Base-by-base conservation (phyloP, 371 early-diverging fungal genomes). In the Mucor plumbeus region DNA sequence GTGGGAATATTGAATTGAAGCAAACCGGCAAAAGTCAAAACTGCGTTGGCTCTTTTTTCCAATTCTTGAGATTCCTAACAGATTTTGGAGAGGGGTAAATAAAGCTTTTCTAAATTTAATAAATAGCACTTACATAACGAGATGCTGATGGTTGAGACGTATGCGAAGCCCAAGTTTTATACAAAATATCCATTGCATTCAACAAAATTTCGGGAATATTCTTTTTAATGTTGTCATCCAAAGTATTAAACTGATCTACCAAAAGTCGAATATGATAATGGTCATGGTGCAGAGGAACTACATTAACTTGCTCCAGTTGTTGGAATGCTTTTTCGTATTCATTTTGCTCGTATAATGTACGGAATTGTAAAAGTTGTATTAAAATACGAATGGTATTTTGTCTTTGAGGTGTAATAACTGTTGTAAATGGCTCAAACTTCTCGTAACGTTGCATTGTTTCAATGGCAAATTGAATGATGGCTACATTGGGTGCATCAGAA, bases 1-100 rank as follows among this genome's bases (percentile, higher is more conserved):
- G 85, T 83, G 7, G 95, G 92, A 75, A 95, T 91, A 26, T 91
- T 81, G 78, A 92, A 92, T 75, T 92, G 92, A 62, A 95, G 85
- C 66, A 88, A 83, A 10, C 95, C 95, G 1, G 92, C 88, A 85
- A 94, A 95, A 48, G 90, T 84, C 71, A 92, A 85, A 14, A 97
- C 56, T 6, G 88, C 84, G 44, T 90, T 86, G 10, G 89, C 87
- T 44, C 79, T 79, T 19, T 77, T 63, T 44, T 75, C 73, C 38
- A 76, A 57, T 9, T 48, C 38, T 38, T 58, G 44, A 40, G 78
- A 36, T 17, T 64, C 65, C 74, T 70, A 56, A 26, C 3, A 26
- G 26, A 3, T 26, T 26, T 26, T 26, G 1, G 26, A 26, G 26
- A 26, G 26, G 26, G 26, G 26, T 26, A 26, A 26, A 26, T 26